Percentiles rank a stretch among this genome's conserved stretches.
Conservation (phyloP, 768 basidiomycete genomes). For the Agrocybe pediades region DNA sequence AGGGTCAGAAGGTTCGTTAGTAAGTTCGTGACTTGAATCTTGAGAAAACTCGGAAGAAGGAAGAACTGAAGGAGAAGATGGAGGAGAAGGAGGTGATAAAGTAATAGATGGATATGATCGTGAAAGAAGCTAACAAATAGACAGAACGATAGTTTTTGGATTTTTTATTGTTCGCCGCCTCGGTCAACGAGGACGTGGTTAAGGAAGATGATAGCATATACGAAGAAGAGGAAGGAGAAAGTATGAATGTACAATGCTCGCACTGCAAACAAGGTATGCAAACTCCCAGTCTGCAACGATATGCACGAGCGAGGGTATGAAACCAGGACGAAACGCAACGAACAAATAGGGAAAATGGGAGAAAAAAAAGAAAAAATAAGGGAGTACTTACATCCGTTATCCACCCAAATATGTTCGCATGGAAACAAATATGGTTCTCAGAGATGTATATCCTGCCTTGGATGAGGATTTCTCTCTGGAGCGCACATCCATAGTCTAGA, state of each 20-base stretch:
- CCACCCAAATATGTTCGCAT: constrained; percentile 99
- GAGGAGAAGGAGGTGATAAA: not conserved
- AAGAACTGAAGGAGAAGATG: not conserved
- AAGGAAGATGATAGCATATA: not conserved
- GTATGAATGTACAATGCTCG: not conserved
- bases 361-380: not conserved
- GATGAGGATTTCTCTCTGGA: constrained; percentile 94
- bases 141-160: not conserved
- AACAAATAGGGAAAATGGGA: not conserved
- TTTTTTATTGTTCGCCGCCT: not conserved
- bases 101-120: not conserved
- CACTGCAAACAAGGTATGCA: not conserved
- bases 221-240: not conserved
- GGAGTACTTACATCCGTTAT: constrained; percentile 80
- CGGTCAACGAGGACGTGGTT: not conserved
- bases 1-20: constrained; percentile 6
- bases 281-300: not conserved
- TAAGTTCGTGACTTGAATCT: not conserved
- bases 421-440: constrained; percentile 99
- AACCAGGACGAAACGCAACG: not conserved
- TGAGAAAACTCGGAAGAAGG: not conserved
- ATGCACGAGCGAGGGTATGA: not conserved
- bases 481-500: constrained; percentile 94
- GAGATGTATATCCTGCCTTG: constrained; percentile 97
- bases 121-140: not conserved